Evolutionary conservation across 2,329 filamentous ascomycete species (phyloP), one percentile per base, ranked within the genome.

Genomic region (Juglanconis sp.): DNA sequence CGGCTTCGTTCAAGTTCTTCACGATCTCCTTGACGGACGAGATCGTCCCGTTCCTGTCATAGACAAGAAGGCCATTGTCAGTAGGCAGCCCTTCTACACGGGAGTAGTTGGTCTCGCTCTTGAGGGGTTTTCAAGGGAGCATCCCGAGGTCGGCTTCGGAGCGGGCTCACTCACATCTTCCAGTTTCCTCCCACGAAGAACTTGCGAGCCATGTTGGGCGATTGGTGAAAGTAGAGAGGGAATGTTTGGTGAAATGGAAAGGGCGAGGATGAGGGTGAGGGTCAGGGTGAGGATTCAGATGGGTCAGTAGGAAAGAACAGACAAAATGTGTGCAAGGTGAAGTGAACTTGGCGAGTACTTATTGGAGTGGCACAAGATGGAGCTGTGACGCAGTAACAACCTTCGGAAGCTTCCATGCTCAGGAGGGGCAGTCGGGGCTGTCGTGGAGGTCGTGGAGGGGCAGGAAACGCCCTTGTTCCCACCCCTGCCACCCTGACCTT

Each of bases 161-260:
- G 66, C 24, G 63, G 69, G 63, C 65, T 57, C 42, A 76, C 84
- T 74, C 81, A 96, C 93, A 98, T 98, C 86, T 99, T 98, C 84
- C 98, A 98, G 89, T 99, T 99, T 75, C 93, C 93, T 78, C 93
- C 93, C 77, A 96, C 91, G 78, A 96, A 96, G 85, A 96, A 96
- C 83, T 92, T 90, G 83, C 92, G 92, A 85, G 88, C 85, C 92
- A 96, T 96, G 72, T 73, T 91, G 85, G 79, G 70, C 70, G 69
- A 70, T 65, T 10, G 42, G 24, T 34, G 7, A 8, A 1, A 11
- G 9, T 48, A 31, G 46, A n/a, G 46, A 36, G 7, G 15, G 17
- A 11, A 10, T 8, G 35, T 31, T 15, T 13, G 32, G 3, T 11
- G n/a, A 17, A 32, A 9, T 30, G 9, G 35, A 6, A 11, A 36